Base-by-base conservation (phyloP, 2,329 filamentous ascomycete species). In the Aspergillus sp. region DNA sequence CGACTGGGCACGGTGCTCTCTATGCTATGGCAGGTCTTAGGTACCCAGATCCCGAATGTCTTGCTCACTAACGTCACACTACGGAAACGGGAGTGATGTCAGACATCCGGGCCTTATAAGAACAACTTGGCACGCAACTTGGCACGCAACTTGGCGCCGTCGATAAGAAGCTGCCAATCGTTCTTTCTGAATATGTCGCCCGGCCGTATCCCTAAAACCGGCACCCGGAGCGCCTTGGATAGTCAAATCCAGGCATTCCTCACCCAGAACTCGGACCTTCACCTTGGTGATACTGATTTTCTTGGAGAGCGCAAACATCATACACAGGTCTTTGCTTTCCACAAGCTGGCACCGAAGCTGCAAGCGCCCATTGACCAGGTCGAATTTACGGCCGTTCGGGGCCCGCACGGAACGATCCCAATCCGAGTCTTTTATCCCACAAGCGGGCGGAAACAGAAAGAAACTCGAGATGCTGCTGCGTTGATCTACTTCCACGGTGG, bases 401-500 rank as follows among this genome's bases (percentile, higher is more conserved):
- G 62, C 1, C 63, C 58, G 0, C 56, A 67, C 39, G 62, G 64
- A 5, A 67, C 61, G 1, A 65, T 67, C 4, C 62, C 58, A 0
- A 48, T 67, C n/a, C 55, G 64, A 3, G 48, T 64, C 7, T 58
- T 67, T n/a, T 64, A 66, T 45, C 60, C 61, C 3, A 52, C 47
- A 35, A 43, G 19, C 36, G 29, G 40, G 7, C 9, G 28, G 12
- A 5, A 41, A 4, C 40, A 9, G 28, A 29, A 41, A 41, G 44
- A 28, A 48, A 43, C 28, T 32, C 48, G 48, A 50, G 43, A 60
- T 43, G 49, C 48, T 29, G 52, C 58, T 29, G 64, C 60, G 2
- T 49, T 68, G 9, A 59, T 68, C 3, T 67, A 69, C 48, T 63
- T 69, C 46, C 67, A 70, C 45, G 62, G 66, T 7, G 65, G 65